Evolutionary conservation across 2,329 filamentous ascomycete genomes (phyloP), one percentile per base, ranked within the genome.

Genomic region (Fusarium goolgardi): DNA sequence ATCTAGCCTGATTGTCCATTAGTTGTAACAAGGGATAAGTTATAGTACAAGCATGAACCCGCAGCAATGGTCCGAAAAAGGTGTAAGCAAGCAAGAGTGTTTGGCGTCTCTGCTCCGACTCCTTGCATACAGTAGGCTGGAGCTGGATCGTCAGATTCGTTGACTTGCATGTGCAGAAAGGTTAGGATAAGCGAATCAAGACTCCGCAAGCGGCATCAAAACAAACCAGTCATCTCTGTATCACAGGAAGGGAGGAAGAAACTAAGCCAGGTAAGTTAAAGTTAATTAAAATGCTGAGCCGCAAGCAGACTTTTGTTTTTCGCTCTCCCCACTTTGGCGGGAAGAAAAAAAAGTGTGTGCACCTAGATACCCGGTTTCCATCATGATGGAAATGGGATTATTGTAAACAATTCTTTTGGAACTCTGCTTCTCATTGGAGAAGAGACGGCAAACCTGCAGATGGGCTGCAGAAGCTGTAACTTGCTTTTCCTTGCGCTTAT

Each of bases 121-220:
- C 47, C 67, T 65, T 72, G 64, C 70, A 57, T 68, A 59, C 55
- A 59, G 29, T 59, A 59, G 57, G 13, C 47, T 50, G 47, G 47
- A 25, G 47, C 20, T 50, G 34, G 31, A 50, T 54, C 39, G 49
- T 54, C 44, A 61, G 44, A 35, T 52, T 58, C 53, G 47, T 56
- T 72, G 53, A 65, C 67, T 59, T 72, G 70, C 70, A 72, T 72
- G 67, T 72, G 70, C 70, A 68, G 62, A 60, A 63, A 35, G 49
- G 31, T 40, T 34, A 54, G 41, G 40, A 59, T 67, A 56, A 64
- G 66, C 66, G 66, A 69, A 70, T 67, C 50, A 51, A 29, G 25
- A 27, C 37, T 41, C 49, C 66, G 46, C 23, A 70, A 67, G 25
- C 58, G 49, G 44, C 37, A 49, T 37, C 41, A 63, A 55, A 69